Evolutionary conservation across 2,329 filamentous ascomycete species (phyloP), one percentile per base, ranked within the genome.

Genomic region (Diaporthe sp.): DNA sequence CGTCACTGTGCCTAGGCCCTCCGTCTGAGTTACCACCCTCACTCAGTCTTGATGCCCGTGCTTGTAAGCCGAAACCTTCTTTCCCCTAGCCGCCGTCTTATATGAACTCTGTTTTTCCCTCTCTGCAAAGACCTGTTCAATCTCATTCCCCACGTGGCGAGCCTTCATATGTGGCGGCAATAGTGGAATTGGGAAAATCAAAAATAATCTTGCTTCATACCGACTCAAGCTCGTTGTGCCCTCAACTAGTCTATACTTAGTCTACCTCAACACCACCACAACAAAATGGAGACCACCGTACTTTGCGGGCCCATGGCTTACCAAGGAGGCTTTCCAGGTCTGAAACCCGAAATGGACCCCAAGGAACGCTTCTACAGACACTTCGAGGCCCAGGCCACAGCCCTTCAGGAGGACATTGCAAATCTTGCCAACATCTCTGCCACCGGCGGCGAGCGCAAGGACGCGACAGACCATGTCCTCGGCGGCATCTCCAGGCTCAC

Each of bases 361-460:
- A 97, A 95, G 79, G 93, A 96, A 81, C 91, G 91, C 51, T 98
- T 98, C 86, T 96, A 96, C 83, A 91, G 92, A 79, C 93, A 95
- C 82, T 98, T 98, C 81, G 93, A 95, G 78, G 89, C 92, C 79
- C 92, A 94, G 83, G 91, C 94, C 70, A 91, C 91, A 97, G 95
- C 89, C 70, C 89, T 98, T 19, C 93, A 96, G 83, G 90, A 94
- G 78, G 90, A 94, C 78, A 96, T 98, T 84, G 88, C 89, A 70
- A 89, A 90, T 71, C 89, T 98, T 2, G 87, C 89, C 31, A 88
- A 90, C 67, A 88, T 92, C 31, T 88, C 93, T 19, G 83, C 90
- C 17, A 85, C 93, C 1, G 93, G 90, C 62, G 93, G 94, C 76
- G 95, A 97, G 83, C 93, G 95, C 58, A 91, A 94, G 77, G 93